A percentile compares a stretch with the other conserved stretches of the same genome.
These are phyloP conservation scores for Suillus decipiens DNA, from an alignment of 768 basidiomycete genomes.

Conservation along the genomic window DNA sequence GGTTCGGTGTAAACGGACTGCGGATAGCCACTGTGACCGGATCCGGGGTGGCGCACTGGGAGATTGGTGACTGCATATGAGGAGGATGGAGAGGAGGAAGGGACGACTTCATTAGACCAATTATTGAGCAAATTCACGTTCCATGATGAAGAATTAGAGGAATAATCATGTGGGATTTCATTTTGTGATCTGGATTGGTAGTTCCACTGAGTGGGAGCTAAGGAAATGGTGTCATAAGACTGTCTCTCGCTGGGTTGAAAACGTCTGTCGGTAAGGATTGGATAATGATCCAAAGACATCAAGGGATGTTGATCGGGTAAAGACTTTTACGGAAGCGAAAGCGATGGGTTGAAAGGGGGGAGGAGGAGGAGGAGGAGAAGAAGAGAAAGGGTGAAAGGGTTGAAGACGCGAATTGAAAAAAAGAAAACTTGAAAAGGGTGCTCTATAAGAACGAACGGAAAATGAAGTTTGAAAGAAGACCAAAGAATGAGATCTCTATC, in stretches of 20 bases:
- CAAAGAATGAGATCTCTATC: conserved; percentile 23
- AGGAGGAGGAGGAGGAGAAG: background rate
- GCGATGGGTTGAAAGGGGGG: background rate
- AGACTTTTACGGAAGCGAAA: background rate
- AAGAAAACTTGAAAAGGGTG: conserved; percentile 5
- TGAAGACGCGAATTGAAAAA: conserved; percentile 13
- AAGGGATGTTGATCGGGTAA: conserved; percentile 14
- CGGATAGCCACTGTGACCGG: conserved; percentile 16
- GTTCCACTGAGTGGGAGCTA: conserved; percentile 26
- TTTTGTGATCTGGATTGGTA: conserved; percentile 27
- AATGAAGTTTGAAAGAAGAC: conserved; percentile 13
- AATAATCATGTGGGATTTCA: conserved; percentile 19
- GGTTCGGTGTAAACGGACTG: conserved; percentile 24
- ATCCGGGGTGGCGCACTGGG: conserved; percentile 25
- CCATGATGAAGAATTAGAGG: conserved; percentile 24
- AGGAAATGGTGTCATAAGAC: conserved; percentile 27
- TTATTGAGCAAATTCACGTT: conserved; percentile 16
- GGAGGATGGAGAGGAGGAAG: conserved; percentile 27
- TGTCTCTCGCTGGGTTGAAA: conserved; percentile 30
- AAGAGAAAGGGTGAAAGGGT: background rate
- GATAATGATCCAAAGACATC: conserved; percentile 37
- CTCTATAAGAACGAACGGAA: conserved; percentile 28
- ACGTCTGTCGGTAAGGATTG: conserved; percentile 34
- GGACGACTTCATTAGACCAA: conserved; percentile 12
- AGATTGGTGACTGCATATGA: conserved; percentile 13